Base-by-base conservation (phyloP, 2,329 filamentous ascomycete genomes). In the Tolypocladium amazonense region DNA sequence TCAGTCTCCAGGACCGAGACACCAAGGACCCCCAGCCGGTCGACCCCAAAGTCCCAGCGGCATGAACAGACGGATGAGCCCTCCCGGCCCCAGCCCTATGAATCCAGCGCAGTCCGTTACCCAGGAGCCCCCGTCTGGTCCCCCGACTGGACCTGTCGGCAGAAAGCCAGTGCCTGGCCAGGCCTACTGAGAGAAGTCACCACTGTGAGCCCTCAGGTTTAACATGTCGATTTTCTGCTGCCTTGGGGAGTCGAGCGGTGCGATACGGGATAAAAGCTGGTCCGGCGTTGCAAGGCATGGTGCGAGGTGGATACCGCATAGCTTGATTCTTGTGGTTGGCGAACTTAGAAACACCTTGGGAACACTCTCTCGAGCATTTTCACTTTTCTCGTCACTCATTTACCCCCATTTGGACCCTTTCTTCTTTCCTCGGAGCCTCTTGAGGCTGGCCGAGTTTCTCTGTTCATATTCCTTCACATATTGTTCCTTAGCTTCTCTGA, bases 161-260 rank as follows among this genome's bases (percentile, higher is more conserved):
- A 78, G 81, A 59, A 85, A 85, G 69, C 81, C 82, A 33, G 78
- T 85, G 47, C 80, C 81, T 7, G 80, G 80, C 41, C 81, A 83
- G 69, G 80, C 81, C 4, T 79, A 78, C 59, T 81, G 57, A 68
- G 60, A 43, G 41, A 12, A 25, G 2, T 33, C 27, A 35, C 4
- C 9, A 27, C 45, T 9, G 23, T 52, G 9, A 38, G 57, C 4
- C 57, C 58, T 56, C 56, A 62, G 60, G 62, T 61, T 60, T 60
- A 62, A 61, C 57, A 35, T 35, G 4, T 35, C 27, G 30, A 12
- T 35, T 35, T 14, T 53, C 27, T 53, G 30, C 30, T 3, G 50
- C 18, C 30, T 8, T 9, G 11, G 30, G 30, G 30, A 53, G 30
- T 53, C 11, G 30, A 37, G 20, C 30, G 27, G 11, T 4, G 20